Percentiles rank a stretch among this genome's conserved stretches.
phyloP scores from a whole-genome alignment of 2,329 filamentous ascomycete genomes.

The Botryosphaeria agaves region DNA sequence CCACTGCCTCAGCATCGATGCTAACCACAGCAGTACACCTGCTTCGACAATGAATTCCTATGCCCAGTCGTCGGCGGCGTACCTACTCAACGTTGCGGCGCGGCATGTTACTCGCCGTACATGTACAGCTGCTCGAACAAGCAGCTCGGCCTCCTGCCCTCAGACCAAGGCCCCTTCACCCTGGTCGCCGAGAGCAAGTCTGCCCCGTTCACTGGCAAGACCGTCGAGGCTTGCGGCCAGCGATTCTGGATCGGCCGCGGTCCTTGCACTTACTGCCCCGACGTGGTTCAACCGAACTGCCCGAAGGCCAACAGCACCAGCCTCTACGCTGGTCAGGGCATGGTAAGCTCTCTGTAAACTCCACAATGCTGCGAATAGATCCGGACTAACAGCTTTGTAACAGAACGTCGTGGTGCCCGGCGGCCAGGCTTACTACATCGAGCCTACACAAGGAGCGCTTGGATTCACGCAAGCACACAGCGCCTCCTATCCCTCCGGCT shows the following conservation, averaged over 20 bases:
- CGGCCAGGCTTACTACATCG: slow-evolving; percentile 15
- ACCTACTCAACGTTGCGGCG: slow-evolving; percentile 3
- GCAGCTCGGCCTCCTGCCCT: neutral
- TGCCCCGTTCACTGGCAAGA: slow-evolving; percentile 10
- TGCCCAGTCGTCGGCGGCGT: slow-evolving; percentile 6
- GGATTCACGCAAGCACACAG: slow-evolving; percentile 13
- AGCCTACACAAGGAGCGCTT: slow-evolving; percentile 10
- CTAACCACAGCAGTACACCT: slow-evolving; percentile 3
- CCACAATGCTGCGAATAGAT: neutral
- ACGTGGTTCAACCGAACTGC: slow-evolving; percentile 4
- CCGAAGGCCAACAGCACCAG: slow-evolving; percentile 8
- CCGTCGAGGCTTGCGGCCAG: slow-evolving; percentile 9
- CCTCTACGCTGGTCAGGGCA: slow-evolving; percentile 5
- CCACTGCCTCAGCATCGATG: neutral
- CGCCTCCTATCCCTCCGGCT: slow-evolving; percentile 9
- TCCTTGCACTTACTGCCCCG: slow-evolving; percentile 13
- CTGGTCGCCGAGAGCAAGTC: slow-evolving; percentile 10
- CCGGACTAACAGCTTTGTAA: neutral
- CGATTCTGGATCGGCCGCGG: slow-evolving; percentile 13
- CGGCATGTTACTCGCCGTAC: slow-evolving; percentile 5
- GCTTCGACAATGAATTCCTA: slow-evolving; percentile 2
- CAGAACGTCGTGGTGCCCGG: slow-evolving; percentile 11
- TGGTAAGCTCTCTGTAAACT: neutral
- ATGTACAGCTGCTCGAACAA: slow-evolving; percentile 1
- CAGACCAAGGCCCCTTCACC: slow-evolving; percentile 5